Evolutionary conservation across 768 basidiomycete genomes (phyloP).

Genomic region (Rubroboletus pulcherrimus): DNA sequence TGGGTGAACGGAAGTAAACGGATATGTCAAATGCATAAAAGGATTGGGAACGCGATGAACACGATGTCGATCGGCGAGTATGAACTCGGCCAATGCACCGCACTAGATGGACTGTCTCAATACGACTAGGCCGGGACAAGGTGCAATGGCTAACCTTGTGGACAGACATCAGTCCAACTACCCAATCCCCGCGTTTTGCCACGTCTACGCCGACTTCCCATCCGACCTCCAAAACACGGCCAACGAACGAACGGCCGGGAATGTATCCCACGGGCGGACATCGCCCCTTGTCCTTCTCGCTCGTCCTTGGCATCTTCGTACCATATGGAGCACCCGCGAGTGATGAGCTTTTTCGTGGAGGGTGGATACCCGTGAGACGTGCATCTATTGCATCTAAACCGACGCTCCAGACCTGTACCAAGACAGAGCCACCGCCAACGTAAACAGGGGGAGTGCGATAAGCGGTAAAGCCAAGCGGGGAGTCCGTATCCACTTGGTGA

Average conservation of each 20-base stretch:
- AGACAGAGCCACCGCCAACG: conserved; percentile 62
- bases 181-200: conserved; percentile 78
- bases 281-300: conserved; percentile 27
- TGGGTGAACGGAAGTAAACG: conserved; percentile 14
- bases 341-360: conserved; percentile 10
- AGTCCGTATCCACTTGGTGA: conserved; percentile 15
- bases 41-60: conserved; percentile 71
- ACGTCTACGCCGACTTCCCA: conserved; percentile 55
- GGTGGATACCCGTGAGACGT: conserved; percentile 52
- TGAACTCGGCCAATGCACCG: conserved; percentile 87
- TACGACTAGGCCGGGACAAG: conserved; percentile 1
- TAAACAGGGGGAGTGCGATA: conserved; percentile 71
- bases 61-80: conserved; percentile 76
- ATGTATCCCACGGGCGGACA: conserved; percentile 59
- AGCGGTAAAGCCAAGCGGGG: conserved; percentile 60
- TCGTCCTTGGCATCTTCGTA: conserved; percentile 14
- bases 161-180: conserved; percentile 74
- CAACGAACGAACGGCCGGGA: conserved; percentile 85
- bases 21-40: conserved; percentile 33
- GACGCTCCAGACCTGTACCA: conserved; percentile 90
- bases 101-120: conserved; percentile 42
- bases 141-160: conserved; percentile 57
- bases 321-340: conserved; percentile 22
- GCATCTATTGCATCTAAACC: conserved; percentile 75
- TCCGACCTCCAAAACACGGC: conserved; percentile 77